Evolutionary conservation across 2,329 filamentous ascomycete species (phyloP).

Genomic region (Aurifilum marmelostoma): DNA sequence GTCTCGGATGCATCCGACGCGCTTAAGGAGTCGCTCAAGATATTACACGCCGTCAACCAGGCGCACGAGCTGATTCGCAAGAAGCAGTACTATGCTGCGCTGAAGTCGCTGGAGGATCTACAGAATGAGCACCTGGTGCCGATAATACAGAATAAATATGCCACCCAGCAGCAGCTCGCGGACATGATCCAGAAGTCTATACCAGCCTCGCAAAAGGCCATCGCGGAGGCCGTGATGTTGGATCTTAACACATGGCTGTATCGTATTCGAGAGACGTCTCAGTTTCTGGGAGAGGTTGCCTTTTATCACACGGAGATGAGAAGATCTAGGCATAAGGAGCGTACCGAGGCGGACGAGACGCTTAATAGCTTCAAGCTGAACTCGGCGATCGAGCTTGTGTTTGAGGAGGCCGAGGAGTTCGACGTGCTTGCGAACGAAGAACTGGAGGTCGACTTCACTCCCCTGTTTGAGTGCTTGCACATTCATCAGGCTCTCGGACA

Average conservation of each 20-base stretch:
- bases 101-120: conserved; percentile 91
- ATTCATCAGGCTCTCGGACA: conserved; percentile 95
- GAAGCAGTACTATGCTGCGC: conserved; percentile 93
- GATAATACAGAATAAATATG: conserved; percentile 76
- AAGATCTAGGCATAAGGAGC: conserved; percentile 78
- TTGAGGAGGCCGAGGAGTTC: conserved; percentile 93
- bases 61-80: conserved; percentile 88
- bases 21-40: conserved; percentile 87
- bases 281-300: conserved; percentile 92
- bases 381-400: conserved; percentile 92
- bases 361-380: conserved; percentile 88
- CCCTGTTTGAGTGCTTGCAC: conserved; percentile 91
- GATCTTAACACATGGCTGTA: conserved; percentile 98
- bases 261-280: conserved; percentile 91
- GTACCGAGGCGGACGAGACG: conserved; percentile 75
- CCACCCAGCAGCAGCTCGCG: conserved; percentile 92
- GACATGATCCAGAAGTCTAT: conserved; percentile 96
- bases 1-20: conserved; percentile 91
- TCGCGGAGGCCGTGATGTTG: conserved; percentile 95
- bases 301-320: conserved; percentile 95
- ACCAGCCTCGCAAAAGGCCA: conserved; percentile 86
- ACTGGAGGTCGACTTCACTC: conserved; percentile 90
- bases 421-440: conserved; percentile 96
- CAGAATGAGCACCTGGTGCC: conserved; percentile 89
- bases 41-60: conserved; percentile 89